Evolutionary conservation across 805 yeast genomes (phyloP).

Genomic region (Candida ascalaphidarum): DNA sequence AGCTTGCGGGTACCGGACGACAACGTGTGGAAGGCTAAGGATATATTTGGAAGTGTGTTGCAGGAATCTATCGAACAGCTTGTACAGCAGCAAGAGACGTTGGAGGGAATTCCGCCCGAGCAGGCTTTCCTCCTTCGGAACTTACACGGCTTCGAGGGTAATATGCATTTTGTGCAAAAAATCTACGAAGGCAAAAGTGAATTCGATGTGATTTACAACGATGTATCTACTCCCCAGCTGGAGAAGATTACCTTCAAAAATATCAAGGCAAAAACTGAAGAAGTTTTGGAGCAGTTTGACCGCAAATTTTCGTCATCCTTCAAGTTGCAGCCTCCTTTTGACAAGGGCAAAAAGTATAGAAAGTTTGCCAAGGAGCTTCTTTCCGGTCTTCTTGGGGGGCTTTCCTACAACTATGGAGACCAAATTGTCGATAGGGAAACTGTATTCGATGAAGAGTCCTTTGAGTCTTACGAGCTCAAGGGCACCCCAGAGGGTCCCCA

Average conservation of each 20-base stretch:
- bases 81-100: slow-evolving; percentile 14
- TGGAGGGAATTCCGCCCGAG: slow-evolving; percentile 32
- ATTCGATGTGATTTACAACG: slow-evolving; percentile 60
- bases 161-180: slow-evolving; percentile 73
- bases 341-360: slow-evolving; percentile 27
- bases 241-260: slow-evolving; percentile 30
- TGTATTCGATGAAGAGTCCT: slow-evolving; percentile 59
- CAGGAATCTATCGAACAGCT: slow-evolving; percentile 58
- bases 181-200: slow-evolving; percentile 67
- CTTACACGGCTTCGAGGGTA: slow-evolving; percentile 55
- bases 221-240: slow-evolving; percentile 26
- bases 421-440: slow-evolving; percentile 72
- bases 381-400: slow-evolving; percentile 83
- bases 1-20: slow-evolving; percentile 66
- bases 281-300: slow-evolving; percentile 33
- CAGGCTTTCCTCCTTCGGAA: slow-evolving; percentile 52
- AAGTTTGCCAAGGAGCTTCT: slow-evolving; percentile 69
- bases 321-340: slow-evolving; percentile 47
- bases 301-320: slow-evolving; percentile 44
- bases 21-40: slow-evolving; percentile 70
- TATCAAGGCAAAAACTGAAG: slow-evolving; percentile 25
- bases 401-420: slow-evolving; percentile 81
- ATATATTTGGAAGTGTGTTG: slow-evolving; percentile 59
- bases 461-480: slow-evolving; percentile 40
- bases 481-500: slow-evolving; percentile 70